phyloP scores from a whole-genome alignment of 768 basidiomycete species.

The Hebeloma cylindrosporum region DNA sequence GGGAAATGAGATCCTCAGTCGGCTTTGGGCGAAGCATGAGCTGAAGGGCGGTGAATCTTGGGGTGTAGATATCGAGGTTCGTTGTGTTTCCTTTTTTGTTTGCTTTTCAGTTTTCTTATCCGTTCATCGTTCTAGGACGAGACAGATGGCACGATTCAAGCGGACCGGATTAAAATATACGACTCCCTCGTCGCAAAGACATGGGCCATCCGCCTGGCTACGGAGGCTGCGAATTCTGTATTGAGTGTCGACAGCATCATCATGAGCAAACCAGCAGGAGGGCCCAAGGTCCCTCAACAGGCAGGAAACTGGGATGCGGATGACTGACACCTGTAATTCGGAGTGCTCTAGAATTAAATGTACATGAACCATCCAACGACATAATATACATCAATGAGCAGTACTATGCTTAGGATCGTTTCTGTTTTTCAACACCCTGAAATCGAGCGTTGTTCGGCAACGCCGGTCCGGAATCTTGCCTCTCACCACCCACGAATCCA shows the following conservation, averaged over 20 bases:
- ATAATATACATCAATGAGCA: too few relatives aligned
- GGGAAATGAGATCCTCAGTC: constrained; percentile 89
- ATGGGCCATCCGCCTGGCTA: constrained; percentile 89
- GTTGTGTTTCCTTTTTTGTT: constrained; percentile 15
- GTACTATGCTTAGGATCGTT: too few relatives aligned
- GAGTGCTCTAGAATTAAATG: too few relatives aligned
- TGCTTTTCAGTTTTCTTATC: not conserved
- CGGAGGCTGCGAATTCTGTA: constrained; percentile 87
- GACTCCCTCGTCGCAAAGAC: constrained; percentile 89
- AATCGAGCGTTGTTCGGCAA: too few relatives aligned
- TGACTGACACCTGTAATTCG: constrained; percentile 34
- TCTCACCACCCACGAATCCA: too few relatives aligned
- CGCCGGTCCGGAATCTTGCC: too few relatives aligned
- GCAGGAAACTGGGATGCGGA: constrained; percentile 88
- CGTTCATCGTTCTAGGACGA: constrained; percentile 53
- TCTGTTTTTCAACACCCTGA: too few relatives aligned
- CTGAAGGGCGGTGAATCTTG: constrained; percentile 67
- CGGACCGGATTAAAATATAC: constrained; percentile 65
- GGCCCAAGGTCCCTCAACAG: constrained; percentile 86
- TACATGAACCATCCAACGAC: too few relatives aligned
- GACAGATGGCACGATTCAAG: constrained; percentile 70
- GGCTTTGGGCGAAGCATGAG: constrained; percentile 89
- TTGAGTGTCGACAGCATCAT: constrained; percentile 97
- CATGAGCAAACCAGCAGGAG: constrained; percentile 92
- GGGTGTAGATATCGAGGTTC: constrained; percentile 90